A percentile compares a stretch with the other conserved stretches of the same genome.
phyloP scores from a whole-genome alignment of 1,284 basidiomycete genomes.

The Cerioporus squamosus region DNA sequence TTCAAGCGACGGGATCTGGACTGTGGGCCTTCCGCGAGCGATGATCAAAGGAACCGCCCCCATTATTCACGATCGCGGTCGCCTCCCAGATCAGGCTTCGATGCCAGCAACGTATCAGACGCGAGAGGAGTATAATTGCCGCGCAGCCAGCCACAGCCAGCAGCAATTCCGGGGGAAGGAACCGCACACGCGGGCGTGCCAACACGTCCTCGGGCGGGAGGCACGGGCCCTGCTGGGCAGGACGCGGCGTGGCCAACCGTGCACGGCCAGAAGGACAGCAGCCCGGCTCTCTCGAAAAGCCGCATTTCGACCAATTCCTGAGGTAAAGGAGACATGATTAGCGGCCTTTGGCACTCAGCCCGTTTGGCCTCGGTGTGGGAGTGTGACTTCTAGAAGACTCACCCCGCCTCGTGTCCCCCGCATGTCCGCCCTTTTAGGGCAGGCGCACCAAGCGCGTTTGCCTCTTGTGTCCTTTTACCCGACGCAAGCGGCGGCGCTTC shows the following conservation, averaged over 20 bases:
- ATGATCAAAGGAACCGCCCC: slow-evolving; percentile 28
- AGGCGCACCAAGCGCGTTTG: slow-evolving; percentile 28
- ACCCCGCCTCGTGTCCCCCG: slow-evolving; percentile 24
- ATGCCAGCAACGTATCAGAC: slow-evolving; percentile 24
- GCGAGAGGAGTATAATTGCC: slow-evolving; percentile 21
- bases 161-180: background rate
- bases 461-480: slow-evolving; percentile 23
- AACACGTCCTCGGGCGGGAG: slow-evolving; percentile 10
- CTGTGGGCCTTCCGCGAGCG: slow-evolving; percentile 25
- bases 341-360: slow-evolving; percentile 15
- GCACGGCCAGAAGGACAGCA: slow-evolving; percentile 5
- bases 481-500: slow-evolving; percentile 24
- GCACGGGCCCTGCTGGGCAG: background rate
- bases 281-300: background rate
- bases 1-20: slow-evolving; percentile 26
- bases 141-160: slow-evolving; percentile 9
- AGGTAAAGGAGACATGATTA: slow-evolving; percentile 27
- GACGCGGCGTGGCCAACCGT: slow-evolving; percentile 9
- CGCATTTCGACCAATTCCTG: slow-evolving; percentile 17
- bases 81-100: slow-evolving; percentile 20
- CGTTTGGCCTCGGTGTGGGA: slow-evolving; percentile 11
- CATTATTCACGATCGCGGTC: slow-evolving; percentile 21
- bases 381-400: slow-evolving; percentile 20
- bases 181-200: background rate
- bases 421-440: slow-evolving; percentile 29